Evolutionary conservation across 257 asterid species (phyloP), one percentile per base, ranked within the genome.

Genomic region (Paulownia fortunei): DNA sequence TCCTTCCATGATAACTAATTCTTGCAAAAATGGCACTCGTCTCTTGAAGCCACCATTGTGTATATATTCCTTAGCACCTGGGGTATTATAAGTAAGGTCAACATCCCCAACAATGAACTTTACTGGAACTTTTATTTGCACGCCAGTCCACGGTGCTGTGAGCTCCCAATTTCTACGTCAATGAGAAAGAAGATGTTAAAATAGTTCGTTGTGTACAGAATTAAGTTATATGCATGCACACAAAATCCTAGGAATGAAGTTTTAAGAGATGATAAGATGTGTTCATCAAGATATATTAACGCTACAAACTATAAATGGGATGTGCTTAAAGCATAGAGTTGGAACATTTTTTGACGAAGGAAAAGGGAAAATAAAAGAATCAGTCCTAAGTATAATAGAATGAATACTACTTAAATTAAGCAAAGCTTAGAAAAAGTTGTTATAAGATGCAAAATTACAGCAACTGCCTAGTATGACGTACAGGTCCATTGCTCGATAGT

Each of bases 401-500:
- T 52, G 9, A 36, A 64, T 64, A 30, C 32, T 64, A 13, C 26
- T 0, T 0, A 37, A 19, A 41, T 44, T 19, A 34, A 44, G 51
- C 51, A 16, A 52, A 71, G 37, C 36, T 2, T 47, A 26, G 26
- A 58, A 56, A 56, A 67, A 16, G 44, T 19, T 5, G 37, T 32
- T 7, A 30, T 12, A 11, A 49, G 27, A 54, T 4, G 12, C n/a
- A n/a, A n/a, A n/a, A n/a, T n/a, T n/a, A 26, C 13, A 6, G 23
- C n/a, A 58, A 70, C 44, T 15, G 52, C 10, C 23, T 2, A 19
- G 63, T 15, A 32, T 44, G 82, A 75, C 97, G 90, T 88, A 94
- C 98, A 94, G 78, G 82, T 94, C 93, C 88, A 94, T 66, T 8
- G 82, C 98, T 82, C 99, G 91, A 84, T 93, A 95, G 84, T 91